These are phyloP conservation scores for Venturia aucupariae DNA, from an alignment of 2,329 filamentous ascomycete species.

Conservation along the genomic window DNA sequence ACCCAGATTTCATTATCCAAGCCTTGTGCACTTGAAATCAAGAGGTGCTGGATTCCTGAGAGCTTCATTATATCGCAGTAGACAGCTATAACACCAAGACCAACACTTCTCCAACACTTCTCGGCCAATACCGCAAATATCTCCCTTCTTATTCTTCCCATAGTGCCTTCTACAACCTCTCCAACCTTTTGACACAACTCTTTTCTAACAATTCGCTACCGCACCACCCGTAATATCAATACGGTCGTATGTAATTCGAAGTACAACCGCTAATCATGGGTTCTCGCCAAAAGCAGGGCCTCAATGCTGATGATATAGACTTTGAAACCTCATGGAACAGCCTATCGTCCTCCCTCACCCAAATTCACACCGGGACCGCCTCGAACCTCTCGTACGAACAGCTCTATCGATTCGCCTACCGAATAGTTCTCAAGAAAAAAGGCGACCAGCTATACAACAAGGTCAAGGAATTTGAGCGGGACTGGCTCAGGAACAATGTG, in stretches of 20 bases:
- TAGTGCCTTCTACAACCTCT: no score
- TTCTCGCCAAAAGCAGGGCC: constrained; percentile 4
- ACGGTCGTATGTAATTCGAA: background rate
- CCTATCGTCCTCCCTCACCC: constrained; percentile 65
- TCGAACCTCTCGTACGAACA: constrained; percentile 89
- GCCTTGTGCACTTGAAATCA: no score
- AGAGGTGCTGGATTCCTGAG: background rate
- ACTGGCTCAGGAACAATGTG: constrained; percentile 70
- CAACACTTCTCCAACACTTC: background rate
- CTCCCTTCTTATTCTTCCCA: background rate
- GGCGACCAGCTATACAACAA: constrained; percentile 71
- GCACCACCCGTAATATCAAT: background rate
- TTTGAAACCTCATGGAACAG: constrained; percentile 80
- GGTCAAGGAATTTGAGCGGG: constrained; percentile 70
- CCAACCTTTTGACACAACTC: background rate
- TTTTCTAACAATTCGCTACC: background rate
- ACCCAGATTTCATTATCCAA: background rate
- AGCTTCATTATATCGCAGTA: background rate
- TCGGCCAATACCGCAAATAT: background rate
- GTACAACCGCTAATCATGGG: background rate
- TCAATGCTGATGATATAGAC: constrained; percentile 52
- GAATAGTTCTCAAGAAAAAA: constrained; percentile 82
- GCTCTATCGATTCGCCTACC: constrained; percentile 87
- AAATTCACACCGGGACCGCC: constrained; percentile 89
- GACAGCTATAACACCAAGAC: background rate